Base-by-base conservation (phyloP, 2,329 filamentous ascomycete species). In the Stemphylium vesicarium region DNA sequence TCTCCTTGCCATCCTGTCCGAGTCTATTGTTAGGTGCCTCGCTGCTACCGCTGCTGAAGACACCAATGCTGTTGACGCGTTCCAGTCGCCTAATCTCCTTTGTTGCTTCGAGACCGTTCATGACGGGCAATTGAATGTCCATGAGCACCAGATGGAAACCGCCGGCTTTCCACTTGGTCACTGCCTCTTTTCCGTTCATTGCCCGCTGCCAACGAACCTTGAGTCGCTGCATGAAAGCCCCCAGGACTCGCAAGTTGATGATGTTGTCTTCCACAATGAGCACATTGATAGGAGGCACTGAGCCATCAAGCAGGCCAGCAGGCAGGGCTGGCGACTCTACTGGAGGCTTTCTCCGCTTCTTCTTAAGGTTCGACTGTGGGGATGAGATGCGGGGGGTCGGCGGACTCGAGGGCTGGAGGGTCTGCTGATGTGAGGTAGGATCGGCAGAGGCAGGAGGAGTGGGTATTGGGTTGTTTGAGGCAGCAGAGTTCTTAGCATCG, bases 201-300 rank as follows among this genome's bases (percentile, higher is more conserved):
- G 95, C 95, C n/a, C 92, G 96, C 76, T 95, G 90, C 92, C 94
- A 98, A 31, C 95, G 86, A 6, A 99, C 95, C 71, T 96, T 97
- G 44, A 99, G 82, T 43, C 92, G 84, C 78, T 97, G 96, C 82
- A 98, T 94, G 70, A 99, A 96, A 1, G 93, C 92, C 72, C 97
- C 94, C 32, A 99, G 81, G 9, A 99, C 86, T 69, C 92, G 91
- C 64, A 98, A 81, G 72, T 98, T 99, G 82, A 99, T 98, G 60
- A 95, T 92, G 75, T 99, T 99, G 79, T 99, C 95, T 79, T 99
- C 95, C 12, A 99, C 95, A 57, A 99, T 96, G 38, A 99, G 82
- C 7, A 98, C 93, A 66, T 96, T 98, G 78, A 99, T 98, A 1
- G 95, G 94, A 7, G 95, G 95, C 0, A 98, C 92, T 1, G 88